Base-by-base conservation (phyloP, 768 basidiomycete species). In the Serendipita vermifera region DNA sequence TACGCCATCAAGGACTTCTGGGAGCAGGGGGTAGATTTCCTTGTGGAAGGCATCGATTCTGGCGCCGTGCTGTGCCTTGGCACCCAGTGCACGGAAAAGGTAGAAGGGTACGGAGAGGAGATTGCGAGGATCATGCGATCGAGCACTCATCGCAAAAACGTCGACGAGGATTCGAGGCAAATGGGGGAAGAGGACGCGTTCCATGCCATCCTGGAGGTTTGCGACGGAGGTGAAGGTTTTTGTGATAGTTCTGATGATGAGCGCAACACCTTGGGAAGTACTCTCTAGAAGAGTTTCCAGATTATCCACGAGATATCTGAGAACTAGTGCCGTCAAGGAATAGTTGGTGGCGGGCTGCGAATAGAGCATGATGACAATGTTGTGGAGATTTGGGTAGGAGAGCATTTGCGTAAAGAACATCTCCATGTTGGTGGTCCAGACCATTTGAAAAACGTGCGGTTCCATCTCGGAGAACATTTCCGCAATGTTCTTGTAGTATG, bases 1-100 rank as follows among this genome's bases (percentile, higher is more conserved):
- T 40, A 99, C 74, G 59, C 83, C 89, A 64, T 99, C 94, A 46
- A 99, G 77, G 85, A 99, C 92, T 65, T 97, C 93, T 15, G 96
- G 93, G 3, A 99, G 77, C 46, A 98, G 80, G 2, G 96, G 94
- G 7, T 98, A 73, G 9, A 99, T 94, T 63, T 94, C 94, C 64
- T 92, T 90, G 73, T 98, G 98, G 43, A 99, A 70, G 32, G 87
- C 75, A 65, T 98, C 96, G 68, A 97, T 96, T 26, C 88, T 77
- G 6, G 93, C 94, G 9, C 24, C 32, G n/a, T n/a, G n/a, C 17
- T 22, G 22, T 0, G 89, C 90, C 5, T 87, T 86, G 1, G 91
- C 91, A 20, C 87, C 87, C 58, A 93, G 93, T 26, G 85, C 87
- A 53, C 93, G 81, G 73, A 99, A 99, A 40, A 99, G 78, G 0